phyloP scores from a whole-genome alignment of 164 flowering plant species.

The Chimonanthus salicifolius region DNA sequence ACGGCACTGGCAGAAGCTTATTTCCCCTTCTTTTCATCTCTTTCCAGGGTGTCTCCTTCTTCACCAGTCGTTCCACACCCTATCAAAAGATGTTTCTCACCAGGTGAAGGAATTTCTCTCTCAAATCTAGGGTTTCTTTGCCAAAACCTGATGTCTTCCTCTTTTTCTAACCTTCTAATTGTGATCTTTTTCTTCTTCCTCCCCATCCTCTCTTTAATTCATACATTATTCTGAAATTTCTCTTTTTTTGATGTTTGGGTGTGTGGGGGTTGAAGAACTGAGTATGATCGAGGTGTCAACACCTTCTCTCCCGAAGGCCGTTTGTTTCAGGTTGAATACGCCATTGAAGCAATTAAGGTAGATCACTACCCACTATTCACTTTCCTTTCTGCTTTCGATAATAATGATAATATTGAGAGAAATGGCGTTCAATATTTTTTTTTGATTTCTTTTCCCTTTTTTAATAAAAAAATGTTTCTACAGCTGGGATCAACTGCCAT shows the following conservation, averaged over 20 bases:
- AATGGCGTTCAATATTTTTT: too few relatives aligned
- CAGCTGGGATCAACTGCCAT: constrained; percentile 98
- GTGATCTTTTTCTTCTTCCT: background rate
- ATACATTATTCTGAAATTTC: too few relatives aligned
- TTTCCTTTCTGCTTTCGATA: background rate
- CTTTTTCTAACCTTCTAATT: background rate
- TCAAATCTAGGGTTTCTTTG: background rate
- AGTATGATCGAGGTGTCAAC: constrained; percentile 97
- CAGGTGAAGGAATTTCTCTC: background rate
- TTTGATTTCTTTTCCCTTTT: background rate
- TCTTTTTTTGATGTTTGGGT: too few relatives aligned
- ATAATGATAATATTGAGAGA: background rate
- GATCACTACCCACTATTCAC: background rate
- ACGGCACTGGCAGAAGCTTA: too few relatives aligned
- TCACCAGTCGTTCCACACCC: too few relatives aligned
- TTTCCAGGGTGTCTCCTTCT: too few relatives aligned
- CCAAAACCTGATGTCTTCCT: background rate
- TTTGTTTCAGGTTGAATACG: constrained; percentile 95
- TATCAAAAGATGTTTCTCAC: constrained; percentile 10
- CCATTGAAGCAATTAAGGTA: constrained; percentile 98
- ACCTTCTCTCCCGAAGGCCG: constrained; percentile 98
- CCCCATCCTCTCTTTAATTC: too few relatives aligned
- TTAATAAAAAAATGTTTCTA: constrained; percentile 1
- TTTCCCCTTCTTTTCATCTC: too few relatives aligned
- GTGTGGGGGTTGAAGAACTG: constrained; percentile 50